A percentile compares a stretch with the other conserved stretches of the same genome.
Conservation (phyloP, 768 basidiomycete genomes). For the Rhodosporidiobolus odoratus region DNA sequence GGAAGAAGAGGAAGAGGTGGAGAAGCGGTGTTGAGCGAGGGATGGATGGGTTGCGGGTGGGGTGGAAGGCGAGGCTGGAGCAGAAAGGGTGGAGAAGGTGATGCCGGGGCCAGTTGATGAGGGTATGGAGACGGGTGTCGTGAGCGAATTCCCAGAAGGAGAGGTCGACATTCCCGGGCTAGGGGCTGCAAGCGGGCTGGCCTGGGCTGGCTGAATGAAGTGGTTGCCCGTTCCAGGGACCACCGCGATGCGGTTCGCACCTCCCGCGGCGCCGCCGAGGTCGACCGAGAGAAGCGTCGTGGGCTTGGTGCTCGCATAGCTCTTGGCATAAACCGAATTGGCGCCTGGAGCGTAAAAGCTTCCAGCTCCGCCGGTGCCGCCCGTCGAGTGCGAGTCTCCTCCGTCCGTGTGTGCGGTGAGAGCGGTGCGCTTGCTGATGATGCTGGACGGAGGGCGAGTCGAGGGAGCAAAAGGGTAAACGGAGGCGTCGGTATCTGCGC, state of each 20-base stretch:
- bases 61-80: neutral
- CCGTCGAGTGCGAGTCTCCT: constrained; percentile 60
- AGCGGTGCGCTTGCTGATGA: constrained; percentile 69
- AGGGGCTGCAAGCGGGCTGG: constrained; percentile 5
- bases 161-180: neutral
- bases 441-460: constrained; percentile 60
- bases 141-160: constrained; percentile 50
- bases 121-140: constrained; percentile 43
- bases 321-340: constrained; percentile 50
- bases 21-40: constrained; percentile 49
- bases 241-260: constrained; percentile 50
- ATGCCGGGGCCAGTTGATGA: constrained; percentile 57
- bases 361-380: constrained; percentile 58
- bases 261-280: constrained; percentile 45
- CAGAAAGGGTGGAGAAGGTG: constrained; percentile 65
- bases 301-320: constrained; percentile 69
- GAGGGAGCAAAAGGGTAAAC: constrained; percentile 83
- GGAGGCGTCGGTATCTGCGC: constrained; percentile 93
- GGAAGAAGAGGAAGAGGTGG: constrained; percentile 1
- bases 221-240: constrained; percentile 49
- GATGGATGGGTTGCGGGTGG: constrained; percentile 49
- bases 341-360: constrained; percentile 43
- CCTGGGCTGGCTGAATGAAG: constrained; percentile 3
- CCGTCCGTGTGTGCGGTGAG: constrained; percentile 43
- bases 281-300: constrained; percentile 91